Percentiles rank a stretch among this genome's conserved stretches.
These are phyloP conservation scores for Bolboschoenus planiculmis DNA, from an alignment of 176 grass and related monocot genomes.

Conservation along the genomic window DNA sequence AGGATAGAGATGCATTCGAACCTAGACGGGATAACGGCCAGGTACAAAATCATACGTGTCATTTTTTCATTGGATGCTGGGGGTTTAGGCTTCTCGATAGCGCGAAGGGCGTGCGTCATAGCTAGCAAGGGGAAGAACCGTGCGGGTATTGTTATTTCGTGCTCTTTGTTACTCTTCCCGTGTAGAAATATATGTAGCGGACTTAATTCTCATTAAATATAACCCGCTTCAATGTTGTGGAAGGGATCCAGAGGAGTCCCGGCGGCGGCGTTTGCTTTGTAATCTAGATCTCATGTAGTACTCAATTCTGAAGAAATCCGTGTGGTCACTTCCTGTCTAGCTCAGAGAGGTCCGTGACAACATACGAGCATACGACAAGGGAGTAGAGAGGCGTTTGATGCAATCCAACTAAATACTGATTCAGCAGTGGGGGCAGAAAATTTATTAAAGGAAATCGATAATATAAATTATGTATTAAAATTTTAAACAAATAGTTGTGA, in stretches of 20 bases:
- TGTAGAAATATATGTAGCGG: background rate
- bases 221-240: background rate
- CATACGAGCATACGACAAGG: no score
- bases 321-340: background rate
- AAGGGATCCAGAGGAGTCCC: background rate
- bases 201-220: background rate
- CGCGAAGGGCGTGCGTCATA: slow-evolving; percentile 60
- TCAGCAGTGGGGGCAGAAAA: no score
- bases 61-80: background rate
- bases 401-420: no score
- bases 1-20: slow-evolving; percentile 33
- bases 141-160: background rate
- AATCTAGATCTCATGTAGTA: background rate
- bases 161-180: background rate
- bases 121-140: background rate
- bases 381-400: no score
- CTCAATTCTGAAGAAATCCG: background rate
- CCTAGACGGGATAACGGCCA: slow-evolving; percentile 39
- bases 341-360: background rate
- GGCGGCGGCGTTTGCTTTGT: background rate
- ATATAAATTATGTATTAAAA: no score
- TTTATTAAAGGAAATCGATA: no score
- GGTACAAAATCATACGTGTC: slow-evolving; percentile 13
- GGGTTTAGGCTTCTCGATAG: slow-evolving; percentile 14
- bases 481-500: no score